Evolutionary conservation across 176 grass and related monocot species (phyloP).

Genomic region (Ensete glaucum): DNA sequence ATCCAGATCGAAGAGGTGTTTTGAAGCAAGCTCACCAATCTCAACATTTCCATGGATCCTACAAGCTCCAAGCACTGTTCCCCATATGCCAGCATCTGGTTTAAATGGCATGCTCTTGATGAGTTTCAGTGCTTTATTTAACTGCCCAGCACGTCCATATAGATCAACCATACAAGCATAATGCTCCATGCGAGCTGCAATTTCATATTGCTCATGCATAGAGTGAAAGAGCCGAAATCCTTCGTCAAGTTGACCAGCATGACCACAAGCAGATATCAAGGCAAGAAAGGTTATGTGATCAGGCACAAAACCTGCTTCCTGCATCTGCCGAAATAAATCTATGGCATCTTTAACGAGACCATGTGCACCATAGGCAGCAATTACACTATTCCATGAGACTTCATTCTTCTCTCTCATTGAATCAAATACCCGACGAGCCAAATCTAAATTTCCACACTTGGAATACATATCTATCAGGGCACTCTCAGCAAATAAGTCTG

Average conservation of each 20-base stretch:
- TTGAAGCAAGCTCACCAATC: conserved; percentile 58
- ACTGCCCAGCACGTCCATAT: conserved; percentile 59
- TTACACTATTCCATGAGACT: conserved; percentile 90
- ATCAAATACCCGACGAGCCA: conserved; percentile 55
- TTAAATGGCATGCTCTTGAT: conserved; percentile 61
- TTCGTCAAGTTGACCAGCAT: conserved; percentile 65
- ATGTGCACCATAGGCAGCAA: conserved; percentile 71
- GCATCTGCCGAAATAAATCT: conserved; percentile 48
- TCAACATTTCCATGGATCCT: conserved; percentile 52
- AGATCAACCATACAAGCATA: conserved; percentile 75
- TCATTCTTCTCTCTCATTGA: conserved; percentile 62
- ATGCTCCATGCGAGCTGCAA: conserved; percentile 60
- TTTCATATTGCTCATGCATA: conserved; percentile 49
- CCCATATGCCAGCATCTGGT: conserved; percentile 80
- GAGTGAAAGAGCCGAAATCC: conserved; percentile 44
- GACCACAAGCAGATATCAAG: conserved; percentile 75
- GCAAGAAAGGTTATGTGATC: conserved; percentile 79
- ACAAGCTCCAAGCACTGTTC: conserved; percentile 67
- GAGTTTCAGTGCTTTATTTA: conserved; percentile 59
- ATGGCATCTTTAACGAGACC: conserved; percentile 61
- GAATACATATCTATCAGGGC: conserved; percentile 84
- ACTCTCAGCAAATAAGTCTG: conserved; percentile 60
- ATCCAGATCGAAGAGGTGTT: conserved; percentile 58
- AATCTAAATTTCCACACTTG: conserved; percentile 62
- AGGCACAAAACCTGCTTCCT: conserved; percentile 48